A percentile compares a stretch with the other conserved stretches of the same genome.
Evolutionary conservation across 2,329 filamentous ascomycete species (phyloP).

Genomic region (Talaromyces rugulosus): DNA sequence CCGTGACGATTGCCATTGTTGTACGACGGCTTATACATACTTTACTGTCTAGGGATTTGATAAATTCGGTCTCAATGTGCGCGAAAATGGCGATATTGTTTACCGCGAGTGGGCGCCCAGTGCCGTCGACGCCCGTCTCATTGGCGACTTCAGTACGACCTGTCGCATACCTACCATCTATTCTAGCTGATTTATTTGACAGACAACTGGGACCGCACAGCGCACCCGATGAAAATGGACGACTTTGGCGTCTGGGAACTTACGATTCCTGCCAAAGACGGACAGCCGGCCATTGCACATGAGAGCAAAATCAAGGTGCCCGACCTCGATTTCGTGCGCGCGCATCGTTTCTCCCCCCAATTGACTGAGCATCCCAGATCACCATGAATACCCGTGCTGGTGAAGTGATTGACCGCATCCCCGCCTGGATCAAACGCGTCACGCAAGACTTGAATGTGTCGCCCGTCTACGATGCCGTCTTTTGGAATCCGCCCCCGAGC

Average conservation of each 20-base stretch:
- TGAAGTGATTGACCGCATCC: slow-evolving; percentile 79
- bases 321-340: slow-evolving; percentile 1
- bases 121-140: slow-evolving; percentile 75
- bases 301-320: slow-evolving; percentile 91
- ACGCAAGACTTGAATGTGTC: slow-evolving; percentile 89
- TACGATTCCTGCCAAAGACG: slow-evolving; percentile 66
- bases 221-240: slow-evolving; percentile 84
- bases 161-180: slow-evolving; percentile 25
- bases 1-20: background rate
- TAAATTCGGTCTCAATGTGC: slow-evolving; percentile 78
- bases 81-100: slow-evolving; percentile 74
- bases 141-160: slow-evolving; percentile 85
- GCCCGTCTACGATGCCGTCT: slow-evolving; percentile 87
- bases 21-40: background rate
- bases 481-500: slow-evolving; percentile 84
- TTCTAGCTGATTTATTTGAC: slow-evolving; percentile 23
- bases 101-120: slow-evolving; percentile 98
- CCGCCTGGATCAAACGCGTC: slow-evolving; percentile 96
- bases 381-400: slow-evolving; percentile 75
- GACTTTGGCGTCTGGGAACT: slow-evolving; percentile 85
- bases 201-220: slow-evolving; percentile 82
- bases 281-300: slow-evolving; percentile 76
- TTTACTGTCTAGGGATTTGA: slow-evolving; percentile 65
- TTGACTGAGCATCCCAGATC: slow-evolving; percentile 53
- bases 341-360: background rate